A percentile compares a stretch with the other conserved stretches of the same genome.
Evolutionary conservation across 1,284 basidiomycete genomes (phyloP).

Genomic region (Malassezia brasiliensis): DNA sequence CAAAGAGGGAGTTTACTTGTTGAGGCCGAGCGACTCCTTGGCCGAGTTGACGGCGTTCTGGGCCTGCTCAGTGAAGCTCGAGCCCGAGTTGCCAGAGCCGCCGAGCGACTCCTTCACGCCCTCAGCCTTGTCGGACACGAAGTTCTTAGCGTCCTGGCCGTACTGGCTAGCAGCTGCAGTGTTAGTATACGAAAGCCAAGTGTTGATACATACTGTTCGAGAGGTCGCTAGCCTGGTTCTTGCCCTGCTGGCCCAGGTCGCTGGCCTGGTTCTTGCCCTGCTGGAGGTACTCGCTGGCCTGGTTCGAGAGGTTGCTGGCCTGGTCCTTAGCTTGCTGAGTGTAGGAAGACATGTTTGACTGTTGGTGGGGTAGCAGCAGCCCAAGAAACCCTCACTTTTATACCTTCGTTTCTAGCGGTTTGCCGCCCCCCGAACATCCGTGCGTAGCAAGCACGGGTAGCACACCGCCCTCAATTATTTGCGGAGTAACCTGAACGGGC

Average conservation of each 20-base stretch:
- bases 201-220: not conserved
- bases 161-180: not conserved
- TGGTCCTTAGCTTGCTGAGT: constrained; percentile 6
- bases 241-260: constrained; percentile 2
- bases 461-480: not conserved
- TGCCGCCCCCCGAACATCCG: too few species aligned
- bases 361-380: too few species aligned
- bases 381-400: too few species aligned
- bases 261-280: constrained; percentile 10
- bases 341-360: constrained; percentile 8
- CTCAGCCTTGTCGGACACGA: too few species aligned
- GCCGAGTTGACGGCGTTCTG: constrained; percentile 13
- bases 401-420: too few species aligned
- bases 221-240: not conserved
- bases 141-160: too few species aligned
- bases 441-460: too few species aligned
- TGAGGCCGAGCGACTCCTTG: constrained; percentile 9
- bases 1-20: constrained; percentile 3
- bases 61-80: constrained; percentile 6
- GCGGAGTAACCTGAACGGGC: not conserved
- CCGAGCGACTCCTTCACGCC: too few species aligned
- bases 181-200: not conserved
- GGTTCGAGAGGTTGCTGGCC: not conserved
- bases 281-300: constrained; percentile 4
- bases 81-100: not conserved